Percentiles rank a stretch among this genome's conserved stretches.
phyloP scores from a whole-genome alignment of 2,329 filamentous ascomycete genomes.

The Colletotrichum karsti region DNA sequence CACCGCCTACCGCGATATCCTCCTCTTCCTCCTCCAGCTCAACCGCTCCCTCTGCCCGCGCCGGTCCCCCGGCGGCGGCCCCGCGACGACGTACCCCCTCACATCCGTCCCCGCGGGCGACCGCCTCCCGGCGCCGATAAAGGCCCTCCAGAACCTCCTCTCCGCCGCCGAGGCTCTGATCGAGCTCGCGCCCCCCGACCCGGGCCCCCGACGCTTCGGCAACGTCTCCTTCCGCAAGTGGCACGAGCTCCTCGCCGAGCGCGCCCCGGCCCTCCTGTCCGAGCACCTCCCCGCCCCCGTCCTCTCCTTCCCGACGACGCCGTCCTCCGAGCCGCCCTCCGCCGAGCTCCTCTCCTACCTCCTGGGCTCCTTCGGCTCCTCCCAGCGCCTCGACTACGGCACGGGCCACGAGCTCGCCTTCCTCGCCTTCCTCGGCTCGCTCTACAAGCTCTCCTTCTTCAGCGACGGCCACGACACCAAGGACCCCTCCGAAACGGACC shows the following conservation, averaged over 20 bases:
- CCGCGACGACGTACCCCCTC: conserved; percentile 51
- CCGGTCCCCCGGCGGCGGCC: conserved; percentile 49
- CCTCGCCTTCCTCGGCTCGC: conserved; percentile 84
- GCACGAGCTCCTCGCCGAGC: conserved; percentile 74
- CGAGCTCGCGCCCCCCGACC: conserved; percentile 82
- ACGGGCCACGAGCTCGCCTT: conserved; percentile 97
- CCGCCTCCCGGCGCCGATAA: conserved; percentile 62
- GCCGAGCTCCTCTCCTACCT: conserved; percentile 67
- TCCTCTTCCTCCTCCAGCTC: conserved; percentile 87
- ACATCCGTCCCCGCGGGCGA: conserved; percentile 49
- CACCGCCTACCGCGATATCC: conserved; percentile 86
- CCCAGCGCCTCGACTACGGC: conserved; percentile 91
- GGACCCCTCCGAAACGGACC: conserved; percentile 68
- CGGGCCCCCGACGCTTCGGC: conserved; percentile 88
- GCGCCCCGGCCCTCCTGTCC: conserved; percentile 61
- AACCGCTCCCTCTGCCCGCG: conserved; percentile 86
- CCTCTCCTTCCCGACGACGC: conserved; percentile 30
- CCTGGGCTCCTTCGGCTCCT: conserved; percentile 85
- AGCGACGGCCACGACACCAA: conserved; percentile 24
- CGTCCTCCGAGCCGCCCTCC: conserved; percentile 33
- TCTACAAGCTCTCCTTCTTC: conserved; percentile 93
- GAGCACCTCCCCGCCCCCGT: conserved; percentile 36
- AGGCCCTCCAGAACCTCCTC: conserved; percentile 73
- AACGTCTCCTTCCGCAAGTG: conserved; percentile 91
- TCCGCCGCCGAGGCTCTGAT: conserved; percentile 72